These are phyloP conservation scores for Termitomyces sp. DNA, from an alignment of 768 basidiomycete species.

Conservation along the genomic window DNA sequence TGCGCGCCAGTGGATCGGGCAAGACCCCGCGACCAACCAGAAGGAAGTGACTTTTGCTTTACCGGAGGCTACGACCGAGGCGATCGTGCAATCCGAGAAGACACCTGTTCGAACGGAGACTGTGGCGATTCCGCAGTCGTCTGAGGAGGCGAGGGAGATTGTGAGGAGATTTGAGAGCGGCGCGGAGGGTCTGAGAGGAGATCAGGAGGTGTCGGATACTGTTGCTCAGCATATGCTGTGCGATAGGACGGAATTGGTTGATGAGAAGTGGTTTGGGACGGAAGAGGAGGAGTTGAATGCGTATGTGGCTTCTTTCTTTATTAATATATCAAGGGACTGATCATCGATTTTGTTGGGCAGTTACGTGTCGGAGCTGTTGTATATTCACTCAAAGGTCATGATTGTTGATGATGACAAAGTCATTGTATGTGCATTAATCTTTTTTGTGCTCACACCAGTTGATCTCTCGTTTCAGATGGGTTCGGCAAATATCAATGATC, in stretches of 20 bases:
- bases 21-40: conserved; percentile 32
- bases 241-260: conserved; percentile 52
- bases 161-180: conserved; percentile 58
- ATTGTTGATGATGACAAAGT: conserved; percentile 90
- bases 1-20: conserved; percentile 67
- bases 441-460: not conserved
- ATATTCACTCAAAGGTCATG: conserved; percentile 90
- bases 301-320: conserved; percentile 37
- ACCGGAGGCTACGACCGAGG: conserved; percentile 44
- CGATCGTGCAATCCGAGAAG: conserved; percentile 48
- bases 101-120: conserved; percentile 45
- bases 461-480: conserved; percentile 55
- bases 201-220: conserved; percentile 64
- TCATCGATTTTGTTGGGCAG: conserved; percentile 29
- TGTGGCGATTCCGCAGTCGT: conserved; percentile 59
- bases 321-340: conserved; percentile 6
- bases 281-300: conserved; percentile 78
- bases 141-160: conserved; percentile 44
- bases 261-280: conserved; percentile 83
- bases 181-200: conserved; percentile 46
- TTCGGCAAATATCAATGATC: conserved; percentile 89
- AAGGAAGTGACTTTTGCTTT: conserved; percentile 55
- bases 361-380: conserved; percentile 75
- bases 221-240: conserved; percentile 77
- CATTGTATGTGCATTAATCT: conserved; percentile 51